Evolutionary conservation across 129 eudicot species (phyloP), one percentile per base, ranked within the genome.

Genomic region (Lactuca sativa): DNA sequence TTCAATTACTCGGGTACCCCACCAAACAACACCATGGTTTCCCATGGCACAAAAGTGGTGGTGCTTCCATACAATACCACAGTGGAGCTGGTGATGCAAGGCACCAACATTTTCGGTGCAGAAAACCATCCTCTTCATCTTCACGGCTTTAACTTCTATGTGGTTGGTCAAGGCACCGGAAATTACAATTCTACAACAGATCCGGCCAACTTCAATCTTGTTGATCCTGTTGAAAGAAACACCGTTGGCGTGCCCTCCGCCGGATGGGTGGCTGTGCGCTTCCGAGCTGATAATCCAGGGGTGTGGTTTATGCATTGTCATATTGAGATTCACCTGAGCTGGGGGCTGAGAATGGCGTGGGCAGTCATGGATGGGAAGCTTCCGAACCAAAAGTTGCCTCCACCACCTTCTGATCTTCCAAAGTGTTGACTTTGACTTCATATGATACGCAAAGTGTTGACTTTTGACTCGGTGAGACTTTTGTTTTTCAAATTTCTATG

Each of bases 281-380:
- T 47, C 52, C n/a, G 52, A 12, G 52, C 52, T 47, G n/a, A 47
- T 47, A 47, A 47, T 47, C 52, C 52, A 3, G 52, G 52, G 5
- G 52, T 47, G 4, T 47, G 15, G 52, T 47, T 47, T 47, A 47
- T 47, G 52, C 52, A 47, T 47, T 47, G 52, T 47, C 52, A 47
- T 40, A 80, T 84, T 41, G 88, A 84, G 48, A 69, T 80, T 33
- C 88, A 80, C 66, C 36, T 81, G 17, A 84, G 88, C 13, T 80
- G 88, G 88, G 88, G 85, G 11, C 66, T 84, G 76, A 77, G 71
- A 74, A 77, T 80, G 88, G 85, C 80, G 4, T 84, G 88, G 88
- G 76, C 68, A 6, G 88, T 84, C 4, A 57, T 64, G 76, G 88
- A 84, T 64, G 88, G 88, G 5, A 67, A 71, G 15, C 81, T 67